phyloP scores from a whole-genome alignment of 768 basidiomycete species.

The Serendipita sp. region DNA sequence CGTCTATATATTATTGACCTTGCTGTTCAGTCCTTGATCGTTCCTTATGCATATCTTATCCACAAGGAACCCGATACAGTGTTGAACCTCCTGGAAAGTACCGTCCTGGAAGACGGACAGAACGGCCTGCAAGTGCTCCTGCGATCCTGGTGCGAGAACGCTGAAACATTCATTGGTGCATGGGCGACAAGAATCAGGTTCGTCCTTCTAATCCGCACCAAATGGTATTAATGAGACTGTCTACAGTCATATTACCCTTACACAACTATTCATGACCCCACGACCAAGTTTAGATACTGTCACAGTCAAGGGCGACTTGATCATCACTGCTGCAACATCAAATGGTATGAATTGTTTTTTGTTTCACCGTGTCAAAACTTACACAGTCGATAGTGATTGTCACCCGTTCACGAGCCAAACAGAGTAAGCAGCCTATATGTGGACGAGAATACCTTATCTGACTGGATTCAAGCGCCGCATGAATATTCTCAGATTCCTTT shows the following conservation, averaged over 20 bases:
- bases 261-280: constrained; percentile 49
- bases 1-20: background rate
- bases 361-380: background rate
- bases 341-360: constrained; percentile 41
- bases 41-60: constrained; percentile 89
- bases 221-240: background rate
- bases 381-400: constrained; percentile 55
- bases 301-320: constrained; percentile 79
- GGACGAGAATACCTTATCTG: constrained; percentile 8
- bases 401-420: constrained; percentile 82
- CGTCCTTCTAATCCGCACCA: constrained; percentile 1
- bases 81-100: constrained; percentile 54
- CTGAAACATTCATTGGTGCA: constrained; percentile 85
- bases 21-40: constrained; percentile 50
- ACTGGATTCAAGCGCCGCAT: constrained; percentile 44
- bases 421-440: constrained; percentile 35
- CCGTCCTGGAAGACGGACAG: constrained; percentile 30
- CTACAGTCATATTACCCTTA: constrained; percentile 53
- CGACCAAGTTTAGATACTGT: constrained; percentile 51
- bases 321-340: constrained; percentile 62
- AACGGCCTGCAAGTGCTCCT: constrained; percentile 76
- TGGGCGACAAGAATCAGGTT: constrained; percentile 74
- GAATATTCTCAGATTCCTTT: constrained; percentile 77
- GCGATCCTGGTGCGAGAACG: constrained; percentile 86
- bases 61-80: constrained; percentile 72